Base-by-base conservation (phyloP, 2,329 filamentous ascomycete species). In the Didymella pomorum region DNA sequence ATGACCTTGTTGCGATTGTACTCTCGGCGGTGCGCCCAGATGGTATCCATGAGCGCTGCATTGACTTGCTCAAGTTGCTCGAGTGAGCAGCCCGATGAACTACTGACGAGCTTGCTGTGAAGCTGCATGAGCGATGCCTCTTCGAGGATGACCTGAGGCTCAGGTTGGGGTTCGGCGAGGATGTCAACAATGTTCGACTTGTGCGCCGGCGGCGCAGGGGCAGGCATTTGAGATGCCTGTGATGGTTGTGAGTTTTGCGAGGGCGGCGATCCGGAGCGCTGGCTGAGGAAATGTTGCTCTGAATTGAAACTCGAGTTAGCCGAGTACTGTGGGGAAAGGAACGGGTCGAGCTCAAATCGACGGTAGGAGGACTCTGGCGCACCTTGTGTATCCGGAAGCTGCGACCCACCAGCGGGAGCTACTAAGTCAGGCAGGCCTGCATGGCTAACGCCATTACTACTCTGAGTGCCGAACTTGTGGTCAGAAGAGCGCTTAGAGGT, bases 41-140 rank as follows among this genome's bases (percentile, higher is more conserved):
- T 85, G 63, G 89, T 87, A 60, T 94, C 90, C 94, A 98, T 98
- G 63, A 98, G 81, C 65, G 89, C 87, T 8, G 93, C 89, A 75
- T 93, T 93, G 74, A 97, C 89, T 77, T 98, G 94, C 81, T 98
- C 94, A 20, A 99, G 81, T 76, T 99, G 94, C 79, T 99, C 95
- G 51, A 99, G 91, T 0, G 89, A 91, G 75, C 91, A 91, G 0
- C 91, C 92, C 20, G 86, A 88, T 2, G 91, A 94, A 43, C 83
- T 82, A 26, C 84, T 79, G 0, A 89, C 87, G 31, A 97, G 80
- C 35, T 86, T 81, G 0, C 82, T 74, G 56, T 92, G 82, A 54
- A 96, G 83, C 7, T 80, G 74, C 2, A 80, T 76, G 23, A 92
- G 80, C 28, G 84, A 81, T 0, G 71, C 65, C 10, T 82, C 76